Evolutionary conservation across 2,329 filamentous ascomycete genomes (phyloP).

Genomic region (Orbilia blumenaviensis): DNA sequence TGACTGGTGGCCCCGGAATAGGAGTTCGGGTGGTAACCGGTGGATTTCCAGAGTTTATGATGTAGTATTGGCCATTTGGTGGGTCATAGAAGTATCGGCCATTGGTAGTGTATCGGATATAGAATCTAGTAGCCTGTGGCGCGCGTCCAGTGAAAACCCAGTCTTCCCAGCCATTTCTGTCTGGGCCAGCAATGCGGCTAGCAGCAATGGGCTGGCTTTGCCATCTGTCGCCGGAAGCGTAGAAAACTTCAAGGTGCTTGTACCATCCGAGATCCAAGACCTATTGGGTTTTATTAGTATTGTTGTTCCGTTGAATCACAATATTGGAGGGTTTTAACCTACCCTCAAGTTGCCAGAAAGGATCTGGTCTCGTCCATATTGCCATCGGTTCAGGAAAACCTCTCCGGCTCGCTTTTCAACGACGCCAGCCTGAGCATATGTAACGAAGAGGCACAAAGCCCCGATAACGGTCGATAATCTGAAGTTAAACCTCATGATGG

Average conservation of each 20-base stretch:
- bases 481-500: conserved; percentile 34
- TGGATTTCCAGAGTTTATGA: background rate
- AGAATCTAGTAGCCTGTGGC: conserved; percentile 11
- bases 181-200: background rate
- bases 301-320: too few species aligned
- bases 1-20: background rate
- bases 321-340: background rate
- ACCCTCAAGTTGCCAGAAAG: conserved; percentile 10
- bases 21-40: background rate
- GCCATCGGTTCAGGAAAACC: conserved; percentile 5
- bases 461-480: conserved; percentile 21
- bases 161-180: conserved; percentile 9
- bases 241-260: conserved; percentile 16
- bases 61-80: background rate
- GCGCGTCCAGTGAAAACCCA: conserved; percentile 26
- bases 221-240: conserved; percentile 10
- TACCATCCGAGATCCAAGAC: conserved; percentile 4
- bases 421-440: conserved; percentile 8
- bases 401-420: conserved; percentile 1
- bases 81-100: conserved; percentile 12
- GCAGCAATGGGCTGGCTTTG: conserved; percentile 9
- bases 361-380: background rate
- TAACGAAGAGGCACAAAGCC: conserved; percentile 5
- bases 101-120: conserved; percentile 23
- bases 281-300: background rate